Conservation (phyloP, 768 basidiomycete species). For the Butyriboletus loyo region DNA sequence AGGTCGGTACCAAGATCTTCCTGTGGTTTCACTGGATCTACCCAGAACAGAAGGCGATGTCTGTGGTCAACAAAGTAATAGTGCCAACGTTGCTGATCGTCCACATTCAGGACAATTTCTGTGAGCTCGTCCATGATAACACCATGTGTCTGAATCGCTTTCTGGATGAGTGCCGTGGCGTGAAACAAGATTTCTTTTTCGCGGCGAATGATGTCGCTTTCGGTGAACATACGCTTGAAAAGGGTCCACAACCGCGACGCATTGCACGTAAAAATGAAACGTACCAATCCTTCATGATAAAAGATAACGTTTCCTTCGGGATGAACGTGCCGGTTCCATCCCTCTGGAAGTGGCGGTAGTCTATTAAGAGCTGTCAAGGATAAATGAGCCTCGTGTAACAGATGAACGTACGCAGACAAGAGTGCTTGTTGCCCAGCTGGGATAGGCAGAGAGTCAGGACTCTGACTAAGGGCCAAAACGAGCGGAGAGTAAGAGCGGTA, state of each 20-base stretch:
- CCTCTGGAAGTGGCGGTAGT: background rate
- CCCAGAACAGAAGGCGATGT: conserved; percentile 15
- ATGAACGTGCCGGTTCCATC: conserved; percentile 14
- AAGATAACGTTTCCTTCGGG: conserved; percentile 12
- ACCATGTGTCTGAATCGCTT: background rate
- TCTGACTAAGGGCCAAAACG: background rate
- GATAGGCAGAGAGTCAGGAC: background rate
- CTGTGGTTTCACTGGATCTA: background rate
- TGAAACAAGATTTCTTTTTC: background rate
- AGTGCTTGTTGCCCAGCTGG: conserved; percentile 9
- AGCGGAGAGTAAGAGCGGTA: background rate
- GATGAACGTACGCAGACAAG: conserved; percentile 2
- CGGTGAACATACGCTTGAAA: conserved; percentile 15
- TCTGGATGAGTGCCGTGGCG: conserved; percentile 5
- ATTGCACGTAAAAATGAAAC: background rate
- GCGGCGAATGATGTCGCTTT: background rate
- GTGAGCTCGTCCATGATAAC: conserved; percentile 3
- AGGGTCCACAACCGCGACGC: background rate
- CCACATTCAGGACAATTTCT: conserved; percentile 11
- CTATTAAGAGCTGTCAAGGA: background rate
- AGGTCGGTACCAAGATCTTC: background rate
- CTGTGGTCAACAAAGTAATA: conserved; percentile 20
- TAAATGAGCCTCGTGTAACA: background rate
- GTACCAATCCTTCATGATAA: conserved; percentile 13
- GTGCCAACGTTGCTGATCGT: background rate